Base-by-base conservation (phyloP, 1,284 basidiomycete genomes). In the Ceraceosorus bombacis region DNA sequence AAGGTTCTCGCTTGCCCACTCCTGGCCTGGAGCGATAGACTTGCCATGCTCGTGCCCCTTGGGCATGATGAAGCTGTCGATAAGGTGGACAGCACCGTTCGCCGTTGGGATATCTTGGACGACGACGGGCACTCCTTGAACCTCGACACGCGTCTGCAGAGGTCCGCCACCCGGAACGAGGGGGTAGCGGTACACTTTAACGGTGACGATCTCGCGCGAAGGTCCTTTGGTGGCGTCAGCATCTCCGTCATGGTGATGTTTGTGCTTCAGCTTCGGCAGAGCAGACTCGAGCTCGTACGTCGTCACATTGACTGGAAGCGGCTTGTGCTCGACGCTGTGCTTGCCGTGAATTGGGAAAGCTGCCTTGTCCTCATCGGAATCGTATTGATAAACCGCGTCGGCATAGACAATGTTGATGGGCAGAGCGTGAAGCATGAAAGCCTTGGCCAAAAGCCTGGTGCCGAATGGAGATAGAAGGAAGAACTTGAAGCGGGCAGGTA, bases 381-480 rank as follows among this genome's bases (percentile, higher is more conserved):
- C 17, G 58, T 67, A 60, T 58, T 69, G 64, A 71, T 79, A 76
- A 27, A 81, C 81, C 67, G 73, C 81, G 82, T 82, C 85, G 49
- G 83, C 82, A 65, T 84, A 82, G 13, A 87, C 72, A 49, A 85
- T 78, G 36, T 81, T 78, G 48, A 82, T 73, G 3, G 86, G 86
- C 5, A 87, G 79, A 60, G 85, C 81, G 77, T 88, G 87, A 76
- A 83, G 87, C 65, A 84, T 80, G 36, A 88, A 73, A 12, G 88
- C 70, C 78, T 87, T 87, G 69, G 78, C 82, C 56, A 89, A 71
- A 2, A 80, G 82, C 46, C 74, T 78, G 53, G 79, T 78, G 6
- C 87, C 87, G 59, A 84, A 83, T 0, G 85, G 85, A 6, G 85
- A 86, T 78, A 88, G 88, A 57, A 88, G 80, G 81, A 82, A 88